Base-by-base conservation (phyloP, 140 eudicot genomes). In the Erigeron philadelphicus region DNA sequence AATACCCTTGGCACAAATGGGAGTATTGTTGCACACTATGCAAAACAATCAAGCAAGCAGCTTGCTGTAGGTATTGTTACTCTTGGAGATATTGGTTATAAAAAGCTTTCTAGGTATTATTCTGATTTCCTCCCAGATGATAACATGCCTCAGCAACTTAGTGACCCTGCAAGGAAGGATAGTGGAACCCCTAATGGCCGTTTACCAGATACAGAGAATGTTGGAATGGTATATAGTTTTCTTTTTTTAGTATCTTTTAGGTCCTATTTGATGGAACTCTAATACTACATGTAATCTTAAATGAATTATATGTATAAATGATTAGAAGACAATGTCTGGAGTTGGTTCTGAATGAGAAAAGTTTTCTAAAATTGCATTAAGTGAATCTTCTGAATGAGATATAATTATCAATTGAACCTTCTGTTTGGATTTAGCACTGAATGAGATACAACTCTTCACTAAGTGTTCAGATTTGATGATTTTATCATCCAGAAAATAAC, bases 21-120 rank as follows among this genome's bases (percentile, higher is more conserved):
- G 61, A 86, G 86, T 69, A 81, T 86, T 72, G 92, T 92, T 78
- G 98, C 92, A 3, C 98, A 84, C 64, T 86, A 84, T 80, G 98
- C 98, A 1, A 84, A 82, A 76, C 95, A 88, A 72, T 92, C 98
- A 46, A 86, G 98, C 84, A 92, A 86, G 72, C 96, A 92, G 67
- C 81, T 92, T 72, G 98, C 98, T 64, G 92, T 91, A 17, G 96
- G 96, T 61, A 88, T 92, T 67, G 92, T 84, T 52, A 82, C 92
- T 12, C 84, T 92, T 21, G 95, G 98, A 19, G 96, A 88, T 64
- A 82, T 80, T 53, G 92, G 98, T 46, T 88, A 88, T 72, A 88
- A 88, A 81, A 92, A 86, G 65, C 82, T 92, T 12, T 87, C 96
- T 11, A 80, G 89, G 71, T 90, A 90, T 79, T 90, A 84, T 75